These are phyloP conservation scores for Cetraspora pellucida DNA, from an alignment of 192 early-diverging fungal genomes.

Conservation along the genomic window DNA sequence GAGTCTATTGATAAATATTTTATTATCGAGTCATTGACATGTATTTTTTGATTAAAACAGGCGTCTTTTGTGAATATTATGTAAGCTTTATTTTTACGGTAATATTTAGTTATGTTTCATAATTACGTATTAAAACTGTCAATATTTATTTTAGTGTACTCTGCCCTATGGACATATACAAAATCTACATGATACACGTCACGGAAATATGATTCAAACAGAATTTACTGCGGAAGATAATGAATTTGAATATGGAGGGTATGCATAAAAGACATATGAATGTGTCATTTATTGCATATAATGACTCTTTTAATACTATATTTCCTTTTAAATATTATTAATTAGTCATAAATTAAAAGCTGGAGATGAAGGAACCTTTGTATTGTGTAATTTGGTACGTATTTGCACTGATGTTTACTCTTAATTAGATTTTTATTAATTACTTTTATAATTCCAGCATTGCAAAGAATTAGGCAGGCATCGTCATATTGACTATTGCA, in stretches of 20 bases:
- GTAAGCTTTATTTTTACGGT: background rate
- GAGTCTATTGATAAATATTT: background rate
- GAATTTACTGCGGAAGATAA: conserved; percentile 9
- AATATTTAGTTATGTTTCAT: background rate
- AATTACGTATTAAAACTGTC: background rate
- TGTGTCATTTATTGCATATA: too few species aligned
- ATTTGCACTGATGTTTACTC: background rate
- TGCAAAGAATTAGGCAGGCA: conserved; percentile 31
- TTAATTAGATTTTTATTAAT: background rate
- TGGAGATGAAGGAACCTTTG: conserved; percentile 20
- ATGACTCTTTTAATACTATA: too few species aligned
- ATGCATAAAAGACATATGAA: background rate
- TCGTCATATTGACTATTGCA: conserved; percentile 37
- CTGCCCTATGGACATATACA: conserved; percentile 11
- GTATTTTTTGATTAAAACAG: background rate
- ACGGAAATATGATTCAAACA: conserved; percentile 30
- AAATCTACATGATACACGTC: background rate
- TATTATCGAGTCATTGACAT: background rate
- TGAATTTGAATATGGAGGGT: conserved; percentile 20
- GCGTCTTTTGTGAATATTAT: conserved; percentile 23
- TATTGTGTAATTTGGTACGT: conserved; percentile 31
- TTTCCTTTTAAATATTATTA: too few species aligned
- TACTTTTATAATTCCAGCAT: background rate
- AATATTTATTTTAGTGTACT: conserved; percentile 18
- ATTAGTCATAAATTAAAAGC: conserved; percentile 11